These are phyloP conservation scores for Cladophialophora immunda DNA, from an alignment of 2,329 filamentous ascomycete species.

Conservation along the genomic window DNA sequence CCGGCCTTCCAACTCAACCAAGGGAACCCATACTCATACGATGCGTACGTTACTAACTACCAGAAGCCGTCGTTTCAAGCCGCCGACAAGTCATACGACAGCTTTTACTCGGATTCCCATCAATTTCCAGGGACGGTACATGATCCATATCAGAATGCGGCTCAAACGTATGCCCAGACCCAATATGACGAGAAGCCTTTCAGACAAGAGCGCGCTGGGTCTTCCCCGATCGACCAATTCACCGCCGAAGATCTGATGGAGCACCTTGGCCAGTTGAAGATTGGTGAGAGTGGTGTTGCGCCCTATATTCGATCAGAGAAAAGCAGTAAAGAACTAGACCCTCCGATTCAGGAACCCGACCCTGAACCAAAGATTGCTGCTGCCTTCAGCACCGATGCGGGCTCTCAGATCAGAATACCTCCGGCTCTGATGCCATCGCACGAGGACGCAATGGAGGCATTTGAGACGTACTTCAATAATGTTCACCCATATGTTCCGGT, in stretches of 20 bases:
- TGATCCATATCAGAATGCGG: slow-evolving; percentile 27
- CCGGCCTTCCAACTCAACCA: slow-evolving; percentile 25
- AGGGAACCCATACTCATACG: slow-evolving; percentile 27
- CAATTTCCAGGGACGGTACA: slow-evolving; percentile 22
- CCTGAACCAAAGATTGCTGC: slow-evolving; percentile 73
- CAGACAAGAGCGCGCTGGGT: slow-evolving; percentile 28
- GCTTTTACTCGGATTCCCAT: slow-evolving; percentile 31
- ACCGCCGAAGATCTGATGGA: slow-evolving; percentile 78
- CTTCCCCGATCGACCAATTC: slow-evolving; percentile 65
- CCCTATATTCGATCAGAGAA: slow-evolving; percentile 80
- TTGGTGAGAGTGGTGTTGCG: slow-evolving; percentile 85
- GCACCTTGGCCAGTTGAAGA: slow-evolving; percentile 83
- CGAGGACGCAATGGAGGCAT: slow-evolving; percentile 80
- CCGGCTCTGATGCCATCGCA: slow-evolving; percentile 93
- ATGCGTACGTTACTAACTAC: slow-evolving; percentile 32
- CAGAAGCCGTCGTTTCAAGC: slow-evolving; percentile 27
- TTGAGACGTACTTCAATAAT: slow-evolving; percentile 88
- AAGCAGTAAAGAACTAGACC: slow-evolving; percentile 61
- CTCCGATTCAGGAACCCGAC: slow-evolving; percentile 72
- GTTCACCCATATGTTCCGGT: slow-evolving; percentile 95
- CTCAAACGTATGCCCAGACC: slow-evolving; percentile 23
- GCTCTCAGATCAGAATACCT: slow-evolving; percentile 84
- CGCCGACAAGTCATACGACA: slow-evolving; percentile 26
- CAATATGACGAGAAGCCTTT: slow-evolving; percentile 25
- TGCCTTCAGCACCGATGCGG: slow-evolving; percentile 72